phyloP scores from a whole-genome alignment of 208 protist genomes.

The Crithidia expoeki region DNA sequence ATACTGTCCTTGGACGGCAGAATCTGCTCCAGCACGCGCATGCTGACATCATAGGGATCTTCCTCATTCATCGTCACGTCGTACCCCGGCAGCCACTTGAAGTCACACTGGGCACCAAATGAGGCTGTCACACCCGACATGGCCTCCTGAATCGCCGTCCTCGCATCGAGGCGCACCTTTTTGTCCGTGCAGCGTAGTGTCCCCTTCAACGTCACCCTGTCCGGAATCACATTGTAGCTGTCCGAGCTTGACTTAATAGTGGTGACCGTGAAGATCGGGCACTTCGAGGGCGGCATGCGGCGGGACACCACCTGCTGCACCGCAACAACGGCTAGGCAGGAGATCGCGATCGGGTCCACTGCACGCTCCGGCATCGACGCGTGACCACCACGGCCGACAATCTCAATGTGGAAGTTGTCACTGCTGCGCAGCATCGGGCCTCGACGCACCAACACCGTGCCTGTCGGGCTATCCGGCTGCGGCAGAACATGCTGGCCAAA shows the following conservation, averaged over 20 bases:
- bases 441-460: constrained; percentile 20
- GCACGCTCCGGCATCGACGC: constrained; percentile 59
- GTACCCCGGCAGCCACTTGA: constrained; percentile 45
- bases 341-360: constrained; percentile 56
- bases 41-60: constrained; percentile 38
- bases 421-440: constrained; percentile 36
- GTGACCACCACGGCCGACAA: constrained; percentile 57
- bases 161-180: constrained; percentile 35
- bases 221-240: constrained; percentile 68
- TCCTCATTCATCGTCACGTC: constrained; percentile 54
- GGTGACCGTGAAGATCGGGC: constrained; percentile 54
- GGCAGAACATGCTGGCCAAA: constrained; percentile 54
- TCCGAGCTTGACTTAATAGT: constrained; percentile 42
- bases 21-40: constrained; percentile 39
- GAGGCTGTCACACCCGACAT: constrained; percentile 31
- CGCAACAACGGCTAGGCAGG: constrained; percentile 39
- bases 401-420: constrained; percentile 40
- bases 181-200: constrained; percentile 50
- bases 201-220: constrained; percentile 47
- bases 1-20: constrained; percentile 32
- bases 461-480: constrained; percentile 20
- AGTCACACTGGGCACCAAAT: constrained; percentile 36
- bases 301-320: constrained; percentile 66
- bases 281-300: constrained; percentile 34
- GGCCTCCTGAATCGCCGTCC: constrained; percentile 36